Conservation (phyloP, 2,329 filamentous ascomycete species). For the Claviceps spartinae region DNA sequence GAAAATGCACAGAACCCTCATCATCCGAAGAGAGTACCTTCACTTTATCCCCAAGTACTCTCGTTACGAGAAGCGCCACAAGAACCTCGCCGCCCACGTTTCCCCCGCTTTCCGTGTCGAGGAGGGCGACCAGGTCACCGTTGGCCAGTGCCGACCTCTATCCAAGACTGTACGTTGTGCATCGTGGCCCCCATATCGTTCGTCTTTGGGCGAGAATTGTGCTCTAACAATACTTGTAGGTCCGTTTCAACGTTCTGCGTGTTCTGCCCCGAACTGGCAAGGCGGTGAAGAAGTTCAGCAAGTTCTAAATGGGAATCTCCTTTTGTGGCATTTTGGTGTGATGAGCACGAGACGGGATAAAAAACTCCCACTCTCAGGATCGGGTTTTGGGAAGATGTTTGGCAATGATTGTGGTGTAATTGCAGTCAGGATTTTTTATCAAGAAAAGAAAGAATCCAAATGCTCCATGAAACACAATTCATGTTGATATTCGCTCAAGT, state of each 20-base stretch:
- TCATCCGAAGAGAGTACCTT: slow-evolving; percentile 99
- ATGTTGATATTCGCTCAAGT: background rate
- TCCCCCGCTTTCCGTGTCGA: slow-evolving; percentile 99
- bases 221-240: slow-evolving; percentile 35
- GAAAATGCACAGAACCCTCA: slow-evolving; percentile 99
- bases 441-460: slow-evolving; percentile 15
- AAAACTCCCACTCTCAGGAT: slow-evolving; percentile 24
- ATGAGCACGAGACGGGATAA: slow-evolving; percentile 30
- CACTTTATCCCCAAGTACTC: slow-evolving; percentile 99
- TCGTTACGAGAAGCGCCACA: slow-evolving; percentile 99
- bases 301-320: slow-evolving; percentile 65
- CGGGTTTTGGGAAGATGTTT: slow-evolving; percentile 27
- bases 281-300: slow-evolving; percentile 93
- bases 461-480: slow-evolving; percentile 21
- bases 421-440: slow-evolving; percentile 25
- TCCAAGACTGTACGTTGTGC: slow-evolving; percentile 89
- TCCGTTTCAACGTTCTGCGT: slow-evolving; percentile 99
- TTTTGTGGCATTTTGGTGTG: slow-evolving; percentile 40
- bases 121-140: slow-evolving; percentile 98
- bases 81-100: slow-evolving; percentile 98
- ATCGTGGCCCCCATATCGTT: background rate
- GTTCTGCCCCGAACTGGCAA: slow-evolving; percentile 96
- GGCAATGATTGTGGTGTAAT: slow-evolving; percentile 32
- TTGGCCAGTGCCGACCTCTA: slow-evolving; percentile 97
- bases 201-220: background rate